Conservation (phyloP, 2,329 filamentous ascomycete genomes). For the Lecanicillium sp. region DNA sequence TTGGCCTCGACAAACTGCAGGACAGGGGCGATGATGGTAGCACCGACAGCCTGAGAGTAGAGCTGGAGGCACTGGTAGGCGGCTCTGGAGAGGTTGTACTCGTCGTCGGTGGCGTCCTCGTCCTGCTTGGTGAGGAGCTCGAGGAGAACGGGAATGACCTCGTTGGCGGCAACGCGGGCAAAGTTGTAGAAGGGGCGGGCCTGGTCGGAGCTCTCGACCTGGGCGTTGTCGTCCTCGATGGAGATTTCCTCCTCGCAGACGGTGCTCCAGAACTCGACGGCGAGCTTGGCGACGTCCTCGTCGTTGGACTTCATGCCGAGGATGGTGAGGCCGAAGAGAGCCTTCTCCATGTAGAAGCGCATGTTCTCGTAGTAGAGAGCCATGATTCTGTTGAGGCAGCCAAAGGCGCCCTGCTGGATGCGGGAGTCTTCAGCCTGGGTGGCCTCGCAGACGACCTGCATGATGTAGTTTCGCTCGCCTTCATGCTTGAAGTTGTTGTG, state of each 20-base stretch:
- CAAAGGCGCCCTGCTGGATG: constrained; percentile 94
- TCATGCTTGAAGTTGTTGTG: constrained; percentile 98
- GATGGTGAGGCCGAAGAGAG: constrained; percentile 92
- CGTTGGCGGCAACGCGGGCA: constrained; percentile 81
- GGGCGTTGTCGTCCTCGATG: constrained; percentile 91
- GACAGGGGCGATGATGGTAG: constrained; percentile 77
- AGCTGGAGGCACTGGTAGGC: constrained; percentile 95
- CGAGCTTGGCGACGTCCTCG: constrained; percentile 95
- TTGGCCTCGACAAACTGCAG: constrained; percentile 88
- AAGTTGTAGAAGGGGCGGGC: constrained; percentile 95
- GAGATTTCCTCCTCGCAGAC: constrained; percentile 98
- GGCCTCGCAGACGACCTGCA: constrained; percentile 99
- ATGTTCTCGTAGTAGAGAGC: constrained; percentile 98
- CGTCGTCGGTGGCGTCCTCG: constrained; percentile 91
- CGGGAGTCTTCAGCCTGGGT: constrained; percentile 87
- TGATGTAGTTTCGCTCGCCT: constrained; percentile 98
- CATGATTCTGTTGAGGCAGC: constrained; percentile 98
- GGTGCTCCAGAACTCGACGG: constrained; percentile 99
- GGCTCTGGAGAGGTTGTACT: constrained; percentile 93
- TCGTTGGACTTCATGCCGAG: constrained; percentile 98
- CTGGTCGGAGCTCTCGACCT: constrained; percentile 70
- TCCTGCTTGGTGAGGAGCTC: constrained; percentile 92
- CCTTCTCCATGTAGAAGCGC: constrained; percentile 99
- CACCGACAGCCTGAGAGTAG: constrained; percentile 86
- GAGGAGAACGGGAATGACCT: constrained; percentile 89